Conservation (phyloP, 2,329 filamentous ascomycete genomes). For the Geoglossum cookeanum region DNA sequence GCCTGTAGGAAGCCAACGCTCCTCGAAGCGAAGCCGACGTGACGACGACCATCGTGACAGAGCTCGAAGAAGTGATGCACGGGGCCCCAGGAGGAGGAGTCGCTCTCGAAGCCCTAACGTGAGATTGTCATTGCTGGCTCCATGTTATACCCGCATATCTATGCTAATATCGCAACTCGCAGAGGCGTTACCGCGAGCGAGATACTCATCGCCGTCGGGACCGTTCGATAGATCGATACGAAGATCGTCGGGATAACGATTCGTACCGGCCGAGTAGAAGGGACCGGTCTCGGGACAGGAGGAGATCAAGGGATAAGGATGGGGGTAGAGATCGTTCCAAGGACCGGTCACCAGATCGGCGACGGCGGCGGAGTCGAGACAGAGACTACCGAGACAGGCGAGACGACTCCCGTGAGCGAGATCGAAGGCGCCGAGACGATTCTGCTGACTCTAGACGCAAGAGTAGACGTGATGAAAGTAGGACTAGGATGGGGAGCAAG, state of each 20-base stretch:
- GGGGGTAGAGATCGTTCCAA: conserved; percentile 40
- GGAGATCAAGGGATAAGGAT: conserved; percentile 36
- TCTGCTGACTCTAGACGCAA: conserved; percentile 52
- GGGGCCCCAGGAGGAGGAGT: conserved; percentile 23
- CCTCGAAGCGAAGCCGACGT: conserved; percentile 42
- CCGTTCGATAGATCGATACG: conserved; percentile 38
- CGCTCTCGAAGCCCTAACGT: conserved; percentile 29
- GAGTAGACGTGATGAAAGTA: conserved; percentile 46
- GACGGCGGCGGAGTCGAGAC: conserved; percentile 45
- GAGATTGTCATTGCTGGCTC: conserved; percentile 10
- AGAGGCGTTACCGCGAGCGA: conserved; percentile 33
- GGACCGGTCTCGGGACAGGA: conserved; percentile 45
- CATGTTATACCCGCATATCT: background rate
- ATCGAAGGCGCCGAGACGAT: conserved; percentile 43
- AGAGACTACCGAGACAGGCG: conserved; percentile 48
- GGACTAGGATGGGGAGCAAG: conserved; percentile 32
- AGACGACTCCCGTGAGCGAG: conserved; percentile 53
- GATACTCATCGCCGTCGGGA: conserved; percentile 46
- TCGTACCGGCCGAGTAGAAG: conserved; percentile 41
- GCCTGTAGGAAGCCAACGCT: conserved; percentile 65
- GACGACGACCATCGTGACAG: conserved; percentile 33
- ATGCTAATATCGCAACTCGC: conserved; percentile 21
- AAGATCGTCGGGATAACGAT: conserved; percentile 44
- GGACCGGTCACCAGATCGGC: conserved; percentile 37
- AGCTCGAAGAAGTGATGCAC: conserved; percentile 31